A percentile compares a stretch with the other conserved stretches of the same genome.
These are phyloP conservation scores for Paraphoma chrysanthemicola DNA, from an alignment of 2,329 filamentous ascomycete species.

Conservation along the genomic window DNA sequence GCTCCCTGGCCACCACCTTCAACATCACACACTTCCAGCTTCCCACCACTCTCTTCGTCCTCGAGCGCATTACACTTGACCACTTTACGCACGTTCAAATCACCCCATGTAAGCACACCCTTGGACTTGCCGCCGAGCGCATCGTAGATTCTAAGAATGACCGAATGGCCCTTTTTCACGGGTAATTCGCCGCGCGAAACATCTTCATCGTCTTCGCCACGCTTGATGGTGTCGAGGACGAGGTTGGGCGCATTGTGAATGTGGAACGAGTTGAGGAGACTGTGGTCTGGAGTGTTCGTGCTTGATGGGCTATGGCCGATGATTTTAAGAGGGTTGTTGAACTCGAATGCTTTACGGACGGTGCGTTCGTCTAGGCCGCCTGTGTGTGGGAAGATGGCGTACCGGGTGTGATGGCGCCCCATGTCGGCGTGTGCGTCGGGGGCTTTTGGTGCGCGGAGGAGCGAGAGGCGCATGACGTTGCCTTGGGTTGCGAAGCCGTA, in stretches of 20 bases:
- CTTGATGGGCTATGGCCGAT: conserved; percentile 48
- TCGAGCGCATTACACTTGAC: conserved; percentile 88
- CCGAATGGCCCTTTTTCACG: conserved; percentile 72
- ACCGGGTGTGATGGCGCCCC: conserved; percentile 85
- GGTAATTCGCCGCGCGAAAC: conserved; percentile 64
- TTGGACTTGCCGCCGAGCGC: conserved; percentile 81
- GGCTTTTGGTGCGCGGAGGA: conserved; percentile 88
- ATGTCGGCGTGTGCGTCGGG: conserved; percentile 95
- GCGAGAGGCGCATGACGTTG: conserved; percentile 85
- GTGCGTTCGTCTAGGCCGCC: conserved; percentile 76
- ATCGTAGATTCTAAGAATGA: conserved; percentile 88
- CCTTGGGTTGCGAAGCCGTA: conserved; percentile 93
- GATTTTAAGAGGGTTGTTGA: conserved; percentile 81
- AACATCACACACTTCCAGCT: conserved; percentile 59
- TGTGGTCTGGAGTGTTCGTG: conserved; percentile 18
- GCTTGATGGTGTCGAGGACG: conserved; percentile 88
- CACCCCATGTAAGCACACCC: conserved; percentile 70
- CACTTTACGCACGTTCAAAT: conserved; percentile 75
- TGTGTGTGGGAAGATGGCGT: conserved; percentile 86
- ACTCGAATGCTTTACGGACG: conserved; percentile 83
- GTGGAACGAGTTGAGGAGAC: conserved; percentile 65
- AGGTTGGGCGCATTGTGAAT: conserved; percentile 71
- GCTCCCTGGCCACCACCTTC: conserved; percentile 61
- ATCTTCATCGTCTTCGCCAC: conserved; percentile 68
- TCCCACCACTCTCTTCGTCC: conserved; percentile 64